Percentiles rank a stretch among this genome's conserved stretches.
Evolutionary conservation across 306 rosid genomes (phyloP).

Genomic region (Vigna mungo): DNA sequence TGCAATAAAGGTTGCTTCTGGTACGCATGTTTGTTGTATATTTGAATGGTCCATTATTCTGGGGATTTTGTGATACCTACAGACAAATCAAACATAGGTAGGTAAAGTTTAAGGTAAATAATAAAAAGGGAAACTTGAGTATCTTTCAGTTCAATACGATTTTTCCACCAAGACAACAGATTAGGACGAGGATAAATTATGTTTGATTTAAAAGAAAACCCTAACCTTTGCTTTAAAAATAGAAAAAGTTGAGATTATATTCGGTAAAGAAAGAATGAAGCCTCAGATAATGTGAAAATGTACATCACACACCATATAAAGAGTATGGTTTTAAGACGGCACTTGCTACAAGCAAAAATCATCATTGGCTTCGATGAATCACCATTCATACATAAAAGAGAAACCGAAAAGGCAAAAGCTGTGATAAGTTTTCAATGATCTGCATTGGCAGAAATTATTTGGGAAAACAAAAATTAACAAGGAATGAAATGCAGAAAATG

Average conservation of each 20-base stretch:
- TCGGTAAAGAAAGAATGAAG: background rate
- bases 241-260: background rate
- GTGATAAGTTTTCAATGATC: background rate
- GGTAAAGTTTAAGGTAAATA: background rate
- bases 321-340: constrained; percentile 32
- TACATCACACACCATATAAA: constrained; percentile 27
- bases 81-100: background rate
- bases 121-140: background rate
- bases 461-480: background rate
- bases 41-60: no score
- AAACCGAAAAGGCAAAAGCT: background rate
- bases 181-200: background rate
- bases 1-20: background rate
- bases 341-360: constrained; percentile 39
- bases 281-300: constrained; percentile 36
- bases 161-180: background rate
- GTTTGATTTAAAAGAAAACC: background rate
- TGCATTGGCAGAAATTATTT: background rate
- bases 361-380: constrained; percentile 34
- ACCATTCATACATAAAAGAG: background rate
- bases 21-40: background rate
- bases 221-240: background rate
- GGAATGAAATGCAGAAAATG: background rate
- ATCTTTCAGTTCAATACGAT: background rate
- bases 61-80: background rate